phyloP scores from a whole-genome alignment of 192 early-diverging fungal species.

The Geranomyces michiganensis region DNA sequence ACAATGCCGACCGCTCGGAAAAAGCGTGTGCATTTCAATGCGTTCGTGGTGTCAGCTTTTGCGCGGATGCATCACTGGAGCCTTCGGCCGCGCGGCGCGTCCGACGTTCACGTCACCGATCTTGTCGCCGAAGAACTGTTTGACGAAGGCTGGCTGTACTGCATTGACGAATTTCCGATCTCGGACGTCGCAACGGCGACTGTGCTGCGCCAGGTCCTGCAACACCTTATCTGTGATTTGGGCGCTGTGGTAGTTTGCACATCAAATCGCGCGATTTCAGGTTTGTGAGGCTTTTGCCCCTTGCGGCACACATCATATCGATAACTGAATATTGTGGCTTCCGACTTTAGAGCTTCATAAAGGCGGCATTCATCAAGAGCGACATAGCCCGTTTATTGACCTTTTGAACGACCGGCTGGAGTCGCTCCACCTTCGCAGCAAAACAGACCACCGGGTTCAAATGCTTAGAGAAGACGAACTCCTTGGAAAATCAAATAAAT shows the following conservation, averaged over 20 bases:
- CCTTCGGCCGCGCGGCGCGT: too few relatives aligned
- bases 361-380: slow-evolving; percentile 90
- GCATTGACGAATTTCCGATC: slow-evolving; percentile 97
- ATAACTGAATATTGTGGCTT: not conserved
- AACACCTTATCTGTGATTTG: slow-evolving; percentile 74
- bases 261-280: slow-evolving; percentile 67
- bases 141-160: slow-evolving; percentile 79
- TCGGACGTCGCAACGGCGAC: slow-evolving; percentile 97
- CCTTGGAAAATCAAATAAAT: not conserved
- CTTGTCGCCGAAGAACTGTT: slow-evolving; percentile 79
- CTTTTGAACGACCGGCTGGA: slow-evolving; percentile 76
- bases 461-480: not conserved
- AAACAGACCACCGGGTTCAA: slow-evolving; percentile 22
- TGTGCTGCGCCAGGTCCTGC: slow-evolving; percentile 70
- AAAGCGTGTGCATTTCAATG: slow-evolving; percentile 91
- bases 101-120: slow-evolving; percentile 14
- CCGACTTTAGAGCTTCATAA: slow-evolving; percentile 69
- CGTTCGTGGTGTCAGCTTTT: slow-evolving; percentile 93
- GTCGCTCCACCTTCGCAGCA: slow-evolving; percentile 40
- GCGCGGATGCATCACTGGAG: slow-evolving; percentile 53
- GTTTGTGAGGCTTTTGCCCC: not conserved
- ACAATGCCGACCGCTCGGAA: slow-evolving; percentile 70
- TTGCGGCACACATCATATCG: too few relatives aligned
- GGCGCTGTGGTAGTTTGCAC: slow-evolving; percentile 91
- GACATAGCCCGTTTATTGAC: slow-evolving; percentile 88